Base-by-base conservation (phyloP, 2,329 filamentous ascomycete genomes). In the Colletotrichum karsti region DNA sequence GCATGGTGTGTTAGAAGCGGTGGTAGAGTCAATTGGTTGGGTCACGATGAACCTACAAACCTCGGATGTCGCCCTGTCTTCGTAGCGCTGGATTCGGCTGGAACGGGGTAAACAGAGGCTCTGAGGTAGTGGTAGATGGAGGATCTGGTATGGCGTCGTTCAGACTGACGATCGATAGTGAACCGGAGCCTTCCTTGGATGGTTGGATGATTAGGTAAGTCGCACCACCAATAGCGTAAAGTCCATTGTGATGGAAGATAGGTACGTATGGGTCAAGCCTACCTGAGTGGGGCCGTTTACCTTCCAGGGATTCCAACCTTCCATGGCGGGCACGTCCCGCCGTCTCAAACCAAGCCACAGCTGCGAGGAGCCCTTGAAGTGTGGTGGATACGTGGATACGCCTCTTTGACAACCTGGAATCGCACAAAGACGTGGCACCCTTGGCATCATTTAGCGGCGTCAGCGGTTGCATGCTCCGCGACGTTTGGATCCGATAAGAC, bases 131-230 rank as follows among this genome's bases (percentile, higher is more conserved):
- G 35, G 22, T 20, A 5, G 33, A 12, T 35, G 33, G 33, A 35
- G 33, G 10, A 13, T 35, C 58, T n/a, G n/a, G n/a, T n/a, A n/a
- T n/a, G n/a, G n/a, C n/a, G 50, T 41, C 50, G 50, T 62, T 42
- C n/a, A 22, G 56, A 48, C n/a, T 22, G 48, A 50, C 18, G 41
- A 44, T 30, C 22, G 22, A 18, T 9, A 33, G 37, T 30, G 51
- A 13, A 44, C 8, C 28, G 39, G 7, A 46, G 62, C 42, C 35
- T 63, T n/a, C n/a, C n/a, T n/a, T n/a, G n/a, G n/a, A n/a, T n/a
- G n/a, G n/a, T n/a, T 51, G 28, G 5, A 26, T 62, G 64, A 44
- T 67, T 67, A 67, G 42, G 64, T 67, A 67, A 67, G 51, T 51
- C 28, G 22, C 15, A n/a, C n/a, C 26, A 18, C 13, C 51, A 67